A percentile compares a stretch with the other conserved stretches of the same genome.
Evolutionary conservation across 2,329 filamentous ascomycete genomes (phyloP).

Genomic region (Aspergillus awamori): DNA sequence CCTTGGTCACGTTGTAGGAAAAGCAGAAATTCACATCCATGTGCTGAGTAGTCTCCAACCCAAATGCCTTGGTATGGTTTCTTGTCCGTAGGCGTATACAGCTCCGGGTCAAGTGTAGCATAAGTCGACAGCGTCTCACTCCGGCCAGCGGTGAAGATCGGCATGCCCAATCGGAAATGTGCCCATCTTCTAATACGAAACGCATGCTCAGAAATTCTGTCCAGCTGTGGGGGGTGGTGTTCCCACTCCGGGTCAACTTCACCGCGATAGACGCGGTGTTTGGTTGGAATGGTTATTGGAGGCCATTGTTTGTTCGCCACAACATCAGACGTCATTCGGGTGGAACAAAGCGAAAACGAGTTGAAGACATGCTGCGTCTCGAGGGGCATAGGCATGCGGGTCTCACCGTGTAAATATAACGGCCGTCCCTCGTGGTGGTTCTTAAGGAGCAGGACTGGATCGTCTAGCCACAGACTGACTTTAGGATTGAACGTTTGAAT

Average conservation of each 20-base stretch:
- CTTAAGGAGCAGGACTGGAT: constrained; percentile 66
- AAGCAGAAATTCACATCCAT: constrained; percentile 86
- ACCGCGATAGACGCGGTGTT: constrained; percentile 58
- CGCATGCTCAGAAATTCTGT: constrained; percentile 66
- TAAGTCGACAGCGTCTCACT: constrained; percentile 60
- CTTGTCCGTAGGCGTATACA: constrained; percentile 78
- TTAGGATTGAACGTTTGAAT: constrained; percentile 73
- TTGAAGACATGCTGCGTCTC: constrained; percentile 60
- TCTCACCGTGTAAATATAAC: constrained; percentile 43
- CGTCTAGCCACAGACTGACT: constrained; percentile 72
- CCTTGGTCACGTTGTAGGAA: constrained; percentile 69
- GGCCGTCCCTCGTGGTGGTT: constrained; percentile 26
- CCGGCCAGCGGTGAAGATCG: constrained; percentile 27
- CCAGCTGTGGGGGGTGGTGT: constrained; percentile 55
- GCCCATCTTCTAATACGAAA: constrained; percentile 80
- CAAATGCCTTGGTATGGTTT: constrained; percentile 91
- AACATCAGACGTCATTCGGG: constrained; percentile 44
- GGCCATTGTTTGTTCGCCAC: constrained; percentile 70
- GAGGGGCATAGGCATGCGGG: constrained; percentile 58
- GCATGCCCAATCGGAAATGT: constrained; percentile 60
- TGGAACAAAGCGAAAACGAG: constrained; percentile 67
- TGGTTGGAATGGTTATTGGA: constrained; percentile 68
- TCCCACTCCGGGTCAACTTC: constrained; percentile 45
- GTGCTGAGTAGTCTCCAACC: constrained; percentile 85
- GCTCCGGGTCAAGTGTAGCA: constrained; percentile 71